These are phyloP conservation scores for Acacia melanoxylon DNA, from an alignment of 306 rosid species.

Conservation along the genomic window DNA sequence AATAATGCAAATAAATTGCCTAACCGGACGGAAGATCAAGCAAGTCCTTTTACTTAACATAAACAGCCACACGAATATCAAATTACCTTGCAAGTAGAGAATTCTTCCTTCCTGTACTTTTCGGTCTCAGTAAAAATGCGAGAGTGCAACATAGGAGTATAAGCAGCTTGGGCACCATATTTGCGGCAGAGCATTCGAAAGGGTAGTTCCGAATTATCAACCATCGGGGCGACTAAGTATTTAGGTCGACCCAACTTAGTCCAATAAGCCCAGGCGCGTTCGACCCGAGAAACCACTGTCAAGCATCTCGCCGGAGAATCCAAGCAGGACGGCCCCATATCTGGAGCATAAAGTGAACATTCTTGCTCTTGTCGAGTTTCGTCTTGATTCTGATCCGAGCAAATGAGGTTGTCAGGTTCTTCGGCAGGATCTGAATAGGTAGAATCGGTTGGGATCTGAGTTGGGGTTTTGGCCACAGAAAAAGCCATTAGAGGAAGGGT, in stretches of 20 bases:
- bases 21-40: not conserved
- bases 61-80: not conserved
- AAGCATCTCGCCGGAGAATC: conserved; percentile 40
- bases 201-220: conserved; percentile 93
- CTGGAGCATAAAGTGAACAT: conserved; percentile 1
- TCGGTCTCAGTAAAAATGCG: conserved; percentile 62
- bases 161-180: conserved; percentile 70
- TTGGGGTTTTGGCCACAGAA: conserved; percentile 25
- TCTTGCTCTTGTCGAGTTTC: not conserved
- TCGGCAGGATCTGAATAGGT: conserved; percentile 30
- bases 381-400: conserved; percentile 34
- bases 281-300: conserved; percentile 50
- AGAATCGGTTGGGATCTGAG: conserved; percentile 7
- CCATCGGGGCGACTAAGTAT: conserved; percentile 91
- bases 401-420: conserved; percentile 42
- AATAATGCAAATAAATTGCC: not conserved
- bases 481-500: conserved; percentile 54
- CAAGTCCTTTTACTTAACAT: not conserved
- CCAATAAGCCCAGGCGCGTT: conserved; percentile 94
- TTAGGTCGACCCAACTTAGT: conserved; percentile 79
- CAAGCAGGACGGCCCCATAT: conserved; percentile 14
- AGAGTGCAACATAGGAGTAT: conserved; percentile 55
- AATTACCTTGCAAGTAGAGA: conserved; percentile 73
- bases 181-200: conserved; percentile 90
- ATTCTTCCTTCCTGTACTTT: conserved; percentile 79